phyloP scores from a whole-genome alignment of 257 asterid species.

The Striga asiatica region DNA sequence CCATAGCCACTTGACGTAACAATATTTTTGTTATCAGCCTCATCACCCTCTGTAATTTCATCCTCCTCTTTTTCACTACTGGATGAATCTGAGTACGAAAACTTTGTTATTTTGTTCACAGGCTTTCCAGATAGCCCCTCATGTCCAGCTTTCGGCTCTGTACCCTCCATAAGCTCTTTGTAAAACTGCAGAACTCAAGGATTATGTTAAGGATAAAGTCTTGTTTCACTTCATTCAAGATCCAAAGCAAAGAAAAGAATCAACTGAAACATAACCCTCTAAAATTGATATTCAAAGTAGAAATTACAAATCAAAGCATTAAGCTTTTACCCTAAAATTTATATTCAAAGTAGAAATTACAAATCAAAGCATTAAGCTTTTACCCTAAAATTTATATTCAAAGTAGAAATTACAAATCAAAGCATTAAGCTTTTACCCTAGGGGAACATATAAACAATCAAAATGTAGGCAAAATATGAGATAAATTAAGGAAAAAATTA shows the following conservation, averaged over 20 bases:
- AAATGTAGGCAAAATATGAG: no score
- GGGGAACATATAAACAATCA: no score
- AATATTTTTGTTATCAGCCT: constrained; percentile 17
- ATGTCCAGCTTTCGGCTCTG: constrained; percentile 23
- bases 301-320: no score
- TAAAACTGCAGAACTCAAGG: constrained; percentile 38
- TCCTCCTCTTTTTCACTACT: constrained; percentile 33
- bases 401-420: no score
- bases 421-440: no score
- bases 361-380: no score
- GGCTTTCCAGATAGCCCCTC: constrained; percentile 36
- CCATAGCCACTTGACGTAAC: constrained; percentile 18
- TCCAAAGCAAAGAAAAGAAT: not conserved
- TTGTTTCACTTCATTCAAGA: not conserved
- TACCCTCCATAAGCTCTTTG: constrained; percentile 72
- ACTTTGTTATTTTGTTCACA: constrained; percentile 64
- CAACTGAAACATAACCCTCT: not conserved
- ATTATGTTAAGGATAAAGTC: not conserved
- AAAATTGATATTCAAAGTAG: no score
- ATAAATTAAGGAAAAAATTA: not conserved
- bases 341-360: no score
- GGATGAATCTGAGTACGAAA: constrained; percentile 55
- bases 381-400: no score
- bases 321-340: no score
- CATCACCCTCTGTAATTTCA: constrained; percentile 10